Percentiles rank a stretch among this genome's conserved stretches.
Evolutionary conservation across 202 grass and related monocot genomes (phyloP).

Genomic region (Eragrostis tef): DNA sequence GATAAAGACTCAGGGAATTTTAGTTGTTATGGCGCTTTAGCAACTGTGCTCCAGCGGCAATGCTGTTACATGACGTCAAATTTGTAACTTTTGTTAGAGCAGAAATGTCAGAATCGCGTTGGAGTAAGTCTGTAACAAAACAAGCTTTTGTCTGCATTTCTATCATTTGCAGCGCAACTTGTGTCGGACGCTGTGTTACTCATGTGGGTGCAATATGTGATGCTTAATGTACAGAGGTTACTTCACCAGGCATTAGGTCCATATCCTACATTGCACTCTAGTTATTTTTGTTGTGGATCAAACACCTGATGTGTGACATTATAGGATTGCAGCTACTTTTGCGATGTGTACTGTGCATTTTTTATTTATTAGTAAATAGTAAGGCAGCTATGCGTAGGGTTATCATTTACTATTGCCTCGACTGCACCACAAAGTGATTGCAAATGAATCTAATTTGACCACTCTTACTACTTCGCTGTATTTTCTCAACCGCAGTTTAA

Average conservation of each 20-base stretch:
- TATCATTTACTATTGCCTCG: not conserved
- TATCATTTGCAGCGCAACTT: not conserved
- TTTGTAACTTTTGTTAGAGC: not conserved
- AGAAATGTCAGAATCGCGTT: not conserved
- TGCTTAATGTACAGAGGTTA: not conserved
- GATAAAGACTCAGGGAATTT: conserved; percentile 9
- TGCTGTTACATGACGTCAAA: not conserved
- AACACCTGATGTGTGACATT: not conserved
- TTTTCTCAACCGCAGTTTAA: not conserved
- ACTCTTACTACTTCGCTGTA: not conserved
- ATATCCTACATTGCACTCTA: not conserved
- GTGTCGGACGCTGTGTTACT: not conserved
- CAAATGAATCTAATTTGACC: not conserved
- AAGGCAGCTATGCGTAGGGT: not conserved
- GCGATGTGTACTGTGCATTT: not conserved
- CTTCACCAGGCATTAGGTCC: conserved; percentile 3
- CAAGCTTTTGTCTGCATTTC: not conserved
- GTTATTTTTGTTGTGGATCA: not conserved
- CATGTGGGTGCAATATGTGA: not conserved
- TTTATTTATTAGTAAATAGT: not conserved
- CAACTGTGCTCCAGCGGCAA: not conserved
- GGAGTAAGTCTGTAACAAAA: conserved; percentile 18
- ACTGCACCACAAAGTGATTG: conserved; percentile 9
- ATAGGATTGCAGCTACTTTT: not conserved
- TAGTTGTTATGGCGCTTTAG: not conserved